These are phyloP conservation scores for Phytophthora pisi DNA, from an alignment of 352 stramenopile genomes.

Conservation along the genomic window DNA sequence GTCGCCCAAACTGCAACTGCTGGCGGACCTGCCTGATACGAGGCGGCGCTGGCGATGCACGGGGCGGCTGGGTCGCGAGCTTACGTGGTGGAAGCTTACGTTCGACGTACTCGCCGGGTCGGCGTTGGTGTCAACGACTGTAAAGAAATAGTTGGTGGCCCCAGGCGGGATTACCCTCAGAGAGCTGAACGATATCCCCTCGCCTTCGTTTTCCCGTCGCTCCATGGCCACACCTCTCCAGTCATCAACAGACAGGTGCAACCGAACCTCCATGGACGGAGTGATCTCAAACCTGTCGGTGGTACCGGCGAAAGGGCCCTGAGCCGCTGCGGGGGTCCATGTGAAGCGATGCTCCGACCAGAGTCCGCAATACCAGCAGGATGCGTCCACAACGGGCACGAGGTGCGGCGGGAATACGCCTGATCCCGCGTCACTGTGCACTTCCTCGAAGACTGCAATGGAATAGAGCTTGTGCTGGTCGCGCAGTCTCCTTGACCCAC, in stretches of 20 bases:
- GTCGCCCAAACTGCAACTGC: slow-evolving; percentile 11
- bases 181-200: slow-evolving; percentile 53
- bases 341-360: slow-evolving; percentile 80
- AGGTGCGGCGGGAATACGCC: slow-evolving; percentile 60
- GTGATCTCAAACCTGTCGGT: slow-evolving; percentile 39
- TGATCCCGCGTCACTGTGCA: slow-evolving; percentile 61
- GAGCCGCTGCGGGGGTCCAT: slow-evolving; percentile 51
- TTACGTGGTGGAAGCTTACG: slow-evolving; percentile 55
- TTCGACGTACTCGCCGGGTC: slow-evolving; percentile 23
- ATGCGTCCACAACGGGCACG: slow-evolving; percentile 60
- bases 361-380: slow-evolving; percentile 80
- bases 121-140: slow-evolving; percentile 39
- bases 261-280: slow-evolving; percentile 44
- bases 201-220: slow-evolving; percentile 38
- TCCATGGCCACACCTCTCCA: slow-evolving; percentile 77
- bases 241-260: slow-evolving; percentile 76
- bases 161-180: slow-evolving; percentile 70
- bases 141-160: slow-evolving; percentile 82
- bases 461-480: slow-evolving; percentile 84
- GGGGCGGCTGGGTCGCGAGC: slow-evolving; percentile 26
- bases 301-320: slow-evolving; percentile 45
- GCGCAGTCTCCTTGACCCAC: slow-evolving; percentile 39
- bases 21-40: slow-evolving; percentile 4
- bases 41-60: slow-evolving; percentile 27
- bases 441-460: slow-evolving; percentile 74